Evolutionary conservation across 2,329 filamentous ascomycete species (phyloP).

Genomic region (Daldinia sp.): DNA sequence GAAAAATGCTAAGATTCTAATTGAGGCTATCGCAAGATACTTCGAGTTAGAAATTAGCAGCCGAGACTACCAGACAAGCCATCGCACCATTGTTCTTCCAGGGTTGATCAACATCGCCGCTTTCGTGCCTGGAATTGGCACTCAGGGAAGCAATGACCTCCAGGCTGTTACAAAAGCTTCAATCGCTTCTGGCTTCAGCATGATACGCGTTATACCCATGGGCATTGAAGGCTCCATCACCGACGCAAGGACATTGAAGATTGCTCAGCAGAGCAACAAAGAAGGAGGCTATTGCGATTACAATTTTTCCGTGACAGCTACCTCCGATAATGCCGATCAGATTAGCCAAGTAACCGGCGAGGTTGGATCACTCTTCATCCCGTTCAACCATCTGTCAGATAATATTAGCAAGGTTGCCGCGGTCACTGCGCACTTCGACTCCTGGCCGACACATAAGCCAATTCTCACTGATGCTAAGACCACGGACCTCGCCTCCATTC

Average conservation of each 20-base stretch:
- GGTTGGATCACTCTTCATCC: slow-evolving; percentile 84
- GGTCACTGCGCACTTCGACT: slow-evolving; percentile 81
- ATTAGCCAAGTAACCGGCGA: slow-evolving; percentile 78
- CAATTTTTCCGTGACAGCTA: slow-evolving; percentile 82
- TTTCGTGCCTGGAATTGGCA: slow-evolving; percentile 80
- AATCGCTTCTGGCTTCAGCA: slow-evolving; percentile 80
- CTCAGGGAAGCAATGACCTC: slow-evolving; percentile 74
- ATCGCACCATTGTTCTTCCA: slow-evolving; percentile 78
- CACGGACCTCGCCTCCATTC: slow-evolving; percentile 83
- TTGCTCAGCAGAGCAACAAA: slow-evolving; percentile 78
- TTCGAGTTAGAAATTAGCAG: slow-evolving; percentile 86
- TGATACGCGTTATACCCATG: slow-evolving; percentile 83
- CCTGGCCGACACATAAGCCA: slow-evolving; percentile 82
- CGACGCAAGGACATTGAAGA: slow-evolving; percentile 76
- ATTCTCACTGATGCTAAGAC: slow-evolving; percentile 85
- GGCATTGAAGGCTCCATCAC: slow-evolving; percentile 79
- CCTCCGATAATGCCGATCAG: slow-evolving; percentile 78
- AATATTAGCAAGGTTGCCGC: slow-evolving; percentile 88
- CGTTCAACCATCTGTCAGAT: slow-evolving; percentile 83
- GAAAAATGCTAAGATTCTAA: slow-evolving; percentile 97
- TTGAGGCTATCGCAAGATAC: slow-evolving; percentile 92
- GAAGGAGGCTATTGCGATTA: slow-evolving; percentile 78
- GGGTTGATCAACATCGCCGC: slow-evolving; percentile 84
- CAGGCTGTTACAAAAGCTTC: slow-evolving; percentile 78
- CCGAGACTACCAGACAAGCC: slow-evolving; percentile 92